Evolutionary conservation across 2,329 filamentous ascomycete species (phyloP).

Genomic region (Alternaria panax): DNA sequence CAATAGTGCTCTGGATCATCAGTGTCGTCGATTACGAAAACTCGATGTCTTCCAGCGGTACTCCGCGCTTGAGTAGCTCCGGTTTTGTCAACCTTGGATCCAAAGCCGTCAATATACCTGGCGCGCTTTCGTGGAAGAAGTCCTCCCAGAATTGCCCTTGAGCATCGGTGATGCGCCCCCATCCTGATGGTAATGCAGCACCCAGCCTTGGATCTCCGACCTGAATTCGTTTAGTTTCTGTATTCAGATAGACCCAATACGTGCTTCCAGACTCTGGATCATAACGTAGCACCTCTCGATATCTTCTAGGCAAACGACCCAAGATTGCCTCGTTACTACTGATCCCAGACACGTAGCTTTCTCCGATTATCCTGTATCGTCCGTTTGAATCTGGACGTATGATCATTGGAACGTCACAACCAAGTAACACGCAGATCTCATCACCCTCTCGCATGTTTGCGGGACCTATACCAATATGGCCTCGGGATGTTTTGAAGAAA

Average conservation of each 20-base stretch:
- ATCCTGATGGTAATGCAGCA: not conserved
- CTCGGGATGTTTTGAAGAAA: not conserved
- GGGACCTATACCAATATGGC: not conserved
- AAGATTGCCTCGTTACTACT: not conserved
- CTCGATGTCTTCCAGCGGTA: not conserved
- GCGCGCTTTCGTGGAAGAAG: not conserved
- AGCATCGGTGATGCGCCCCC: not conserved
- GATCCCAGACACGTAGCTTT: not conserved
- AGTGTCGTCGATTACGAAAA: not conserved
- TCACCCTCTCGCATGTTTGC: not conserved
- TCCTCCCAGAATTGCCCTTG: too few species aligned
- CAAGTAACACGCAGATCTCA: not conserved
- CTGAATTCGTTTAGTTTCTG: too few species aligned
- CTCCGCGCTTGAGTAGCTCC: not conserved
- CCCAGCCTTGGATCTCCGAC: not conserved
- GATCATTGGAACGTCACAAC: not conserved
- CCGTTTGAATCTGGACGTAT: not conserved
- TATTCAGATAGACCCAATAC: too few species aligned
- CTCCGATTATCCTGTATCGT: not conserved
- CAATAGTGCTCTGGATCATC: too few species aligned
- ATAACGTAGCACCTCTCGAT: not conserved
- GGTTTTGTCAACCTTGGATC: not conserved
- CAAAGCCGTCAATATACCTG: fast-evolving
- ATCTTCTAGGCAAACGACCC: not conserved
- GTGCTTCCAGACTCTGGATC: not conserved